phyloP scores from a whole-genome alignment of 108 stramenopile genomes.

The Skeletonema grethae region DNA sequence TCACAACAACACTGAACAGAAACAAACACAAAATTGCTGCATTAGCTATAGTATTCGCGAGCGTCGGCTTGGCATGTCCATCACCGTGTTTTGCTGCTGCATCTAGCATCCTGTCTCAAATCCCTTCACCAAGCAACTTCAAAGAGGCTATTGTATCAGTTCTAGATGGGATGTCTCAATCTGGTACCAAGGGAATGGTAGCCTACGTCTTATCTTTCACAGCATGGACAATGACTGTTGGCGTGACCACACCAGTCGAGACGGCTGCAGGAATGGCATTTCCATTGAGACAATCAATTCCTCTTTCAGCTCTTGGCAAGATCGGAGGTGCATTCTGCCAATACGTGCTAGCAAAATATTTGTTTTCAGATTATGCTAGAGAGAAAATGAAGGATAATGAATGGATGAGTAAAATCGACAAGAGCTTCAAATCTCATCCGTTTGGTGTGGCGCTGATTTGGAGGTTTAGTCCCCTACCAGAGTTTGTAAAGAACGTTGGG shows the following conservation, averaged over 20 bases:
- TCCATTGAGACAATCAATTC: constrained; percentile 38
- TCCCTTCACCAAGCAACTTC: constrained; percentile 16
- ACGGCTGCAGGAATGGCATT: constrained; percentile 69
- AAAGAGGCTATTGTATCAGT: constrained; percentile 5
- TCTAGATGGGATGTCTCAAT: constrained; percentile 23
- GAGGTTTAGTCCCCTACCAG: constrained; percentile 73
- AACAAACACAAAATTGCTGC: background rate
- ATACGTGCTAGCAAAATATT: constrained; percentile 58
- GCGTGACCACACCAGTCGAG: constrained; percentile 61
- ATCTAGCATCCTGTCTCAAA: constrained; percentile 4
- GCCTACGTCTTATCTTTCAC: constrained; percentile 41
- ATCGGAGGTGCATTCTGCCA: constrained; percentile 66
- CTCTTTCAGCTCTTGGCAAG: constrained; percentile 58
- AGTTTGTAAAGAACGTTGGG: constrained; percentile 82
- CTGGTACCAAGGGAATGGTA: constrained; percentile 42
- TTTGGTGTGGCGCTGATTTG: constrained; percentile 57
- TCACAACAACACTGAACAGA: background rate
- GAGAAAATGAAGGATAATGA: constrained; percentile 51
- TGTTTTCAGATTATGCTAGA: constrained; percentile 48
- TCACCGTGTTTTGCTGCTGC: constrained; percentile 23
- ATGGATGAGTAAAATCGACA: constrained; percentile 54
- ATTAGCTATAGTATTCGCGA: background rate
- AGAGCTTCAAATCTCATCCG: constrained; percentile 49
- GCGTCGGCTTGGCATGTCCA: background rate
- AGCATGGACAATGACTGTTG: constrained; percentile 61